Evolutionary conservation across 352 stramenopile species (phyloP).

Genomic region (Phytophthora syringae): DNA sequence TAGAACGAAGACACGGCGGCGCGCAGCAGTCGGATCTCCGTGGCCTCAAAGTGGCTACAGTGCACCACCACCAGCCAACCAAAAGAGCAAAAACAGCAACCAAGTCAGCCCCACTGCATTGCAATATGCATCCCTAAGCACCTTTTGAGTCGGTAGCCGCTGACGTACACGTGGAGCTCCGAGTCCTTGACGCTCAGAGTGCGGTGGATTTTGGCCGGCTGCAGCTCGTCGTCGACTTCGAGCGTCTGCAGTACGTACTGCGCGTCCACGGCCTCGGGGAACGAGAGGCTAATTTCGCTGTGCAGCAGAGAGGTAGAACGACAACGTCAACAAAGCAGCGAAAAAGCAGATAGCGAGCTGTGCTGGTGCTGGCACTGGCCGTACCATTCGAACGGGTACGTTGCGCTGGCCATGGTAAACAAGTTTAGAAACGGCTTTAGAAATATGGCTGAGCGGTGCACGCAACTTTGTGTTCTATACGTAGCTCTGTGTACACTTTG

Average conservation of each 20-base stretch:
- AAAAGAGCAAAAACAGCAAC: not conserved
- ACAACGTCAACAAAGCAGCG: not conserved
- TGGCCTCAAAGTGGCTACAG: slow-evolving; percentile 80
- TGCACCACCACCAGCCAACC: slow-evolving; percentile 11
- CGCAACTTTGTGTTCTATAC: not conserved
- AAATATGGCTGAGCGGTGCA: not conserved
- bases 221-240: slow-evolving; percentile 88
- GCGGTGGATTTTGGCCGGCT: slow-evolving; percentile 87
- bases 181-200: slow-evolving; percentile 63
- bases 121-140: no score
- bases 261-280: slow-evolving; percentile 69
- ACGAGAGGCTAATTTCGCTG: slow-evolving; percentile 72
- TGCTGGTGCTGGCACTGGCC: not conserved
- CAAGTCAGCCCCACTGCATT: slow-evolving; percentile 6
- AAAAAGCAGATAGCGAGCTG: not conserved
- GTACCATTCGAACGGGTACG: slow-evolving; percentile 86
- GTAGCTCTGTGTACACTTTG: not conserved
- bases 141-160: not conserved
- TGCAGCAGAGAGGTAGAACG: not conserved
- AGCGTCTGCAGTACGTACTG: slow-evolving; percentile 79
- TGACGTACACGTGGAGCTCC: slow-evolving; percentile 76
- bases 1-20: slow-evolving; percentile 89
- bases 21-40: slow-evolving; percentile 83
- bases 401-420: slow-evolving; percentile 31
- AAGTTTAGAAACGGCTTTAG: not conserved